Conservation (phyloP, 306 rosid genomes). For the Prosopis cineraria region DNA sequence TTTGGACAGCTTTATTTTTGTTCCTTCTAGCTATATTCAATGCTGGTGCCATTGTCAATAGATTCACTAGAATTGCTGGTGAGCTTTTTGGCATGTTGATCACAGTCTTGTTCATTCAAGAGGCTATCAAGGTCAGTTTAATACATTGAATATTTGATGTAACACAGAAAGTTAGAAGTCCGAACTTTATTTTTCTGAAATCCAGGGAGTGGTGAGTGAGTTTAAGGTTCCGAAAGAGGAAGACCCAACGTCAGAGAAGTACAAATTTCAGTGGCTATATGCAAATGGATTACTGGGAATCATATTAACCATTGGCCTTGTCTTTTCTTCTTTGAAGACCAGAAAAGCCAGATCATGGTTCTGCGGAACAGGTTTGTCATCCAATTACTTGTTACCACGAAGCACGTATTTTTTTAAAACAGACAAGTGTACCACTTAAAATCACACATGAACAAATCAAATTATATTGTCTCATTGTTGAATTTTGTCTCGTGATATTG, state of each 20-base stretch:
- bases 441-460: not conserved
- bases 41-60: constrained; percentile 67
- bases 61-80: constrained; percentile 85
- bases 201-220: constrained; percentile 79
- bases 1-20: constrained; percentile 82
- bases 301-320: constrained; percentile 75
- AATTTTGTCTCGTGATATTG: not conserved
- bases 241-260: constrained; percentile 46
- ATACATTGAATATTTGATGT: not conserved
- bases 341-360: constrained; percentile 90
- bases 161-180: not conserved
- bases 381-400: not conserved
- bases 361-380: constrained; percentile 73
- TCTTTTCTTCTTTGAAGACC: constrained; percentile 70
- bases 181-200: constrained; percentile 20
- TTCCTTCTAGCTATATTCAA: constrained; percentile 77
- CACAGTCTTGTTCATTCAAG: constrained; percentile 77
- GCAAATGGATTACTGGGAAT: constrained; percentile 78
- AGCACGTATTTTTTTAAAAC: not conserved
- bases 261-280: constrained; percentile 67
- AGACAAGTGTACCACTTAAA: not conserved
- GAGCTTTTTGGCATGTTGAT: constrained; percentile 93
- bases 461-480: not conserved
- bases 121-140: constrained; percentile 77
- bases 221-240: constrained; percentile 62